These are phyloP conservation scores for Glebionis coronaria DNA, from an alignment of 129 eudicot species.

Conservation along the genomic window DNA sequence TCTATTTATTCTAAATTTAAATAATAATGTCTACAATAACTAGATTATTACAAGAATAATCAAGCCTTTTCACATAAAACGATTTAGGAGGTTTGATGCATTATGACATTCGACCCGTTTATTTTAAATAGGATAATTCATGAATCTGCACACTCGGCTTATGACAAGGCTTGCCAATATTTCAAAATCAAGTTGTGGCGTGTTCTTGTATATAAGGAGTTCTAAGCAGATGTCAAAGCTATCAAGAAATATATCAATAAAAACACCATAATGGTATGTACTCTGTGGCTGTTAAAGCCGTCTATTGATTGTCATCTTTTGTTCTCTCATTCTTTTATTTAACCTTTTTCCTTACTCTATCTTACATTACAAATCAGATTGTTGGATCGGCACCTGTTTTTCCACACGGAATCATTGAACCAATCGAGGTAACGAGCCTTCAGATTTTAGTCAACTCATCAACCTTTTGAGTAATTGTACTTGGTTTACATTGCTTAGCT, in stretches of 20 bases:
- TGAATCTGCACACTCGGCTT: constrained; percentile 99
- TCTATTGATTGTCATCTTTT: constrained; percentile 9
- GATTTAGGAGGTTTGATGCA: background rate
- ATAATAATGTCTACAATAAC: too few relatives aligned
- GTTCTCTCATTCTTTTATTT: background rate
- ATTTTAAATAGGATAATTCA: constrained; percentile 61
- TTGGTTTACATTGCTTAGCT: too few relatives aligned
- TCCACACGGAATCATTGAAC: constrained; percentile 99
- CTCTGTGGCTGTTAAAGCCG: constrained; percentile 4
- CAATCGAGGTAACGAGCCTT: constrained; percentile 64
- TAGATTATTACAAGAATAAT: too few relatives aligned
- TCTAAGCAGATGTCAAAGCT: constrained; percentile 83
- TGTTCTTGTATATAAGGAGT: constrained; percentile 78
- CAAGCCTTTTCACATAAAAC: background rate
- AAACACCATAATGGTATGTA: constrained; percentile 75
- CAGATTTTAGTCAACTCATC: constrained; percentile 5
- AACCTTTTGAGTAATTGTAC: background rate
- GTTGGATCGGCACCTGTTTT: constrained; percentile 99
- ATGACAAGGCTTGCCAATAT: constrained; percentile 96
- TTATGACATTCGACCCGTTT: constrained; percentile 2
- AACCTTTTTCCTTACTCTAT: constrained; percentile 1
- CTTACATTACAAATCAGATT: constrained; percentile 46
- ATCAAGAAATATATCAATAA: constrained; percentile 68
- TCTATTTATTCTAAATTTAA: too few relatives aligned
- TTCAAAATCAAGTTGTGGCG: constrained; percentile 94